phyloP scores from a whole-genome alignment of 495 filamentous ascomycete genomes.

The Terfezia boudieri region DNA sequence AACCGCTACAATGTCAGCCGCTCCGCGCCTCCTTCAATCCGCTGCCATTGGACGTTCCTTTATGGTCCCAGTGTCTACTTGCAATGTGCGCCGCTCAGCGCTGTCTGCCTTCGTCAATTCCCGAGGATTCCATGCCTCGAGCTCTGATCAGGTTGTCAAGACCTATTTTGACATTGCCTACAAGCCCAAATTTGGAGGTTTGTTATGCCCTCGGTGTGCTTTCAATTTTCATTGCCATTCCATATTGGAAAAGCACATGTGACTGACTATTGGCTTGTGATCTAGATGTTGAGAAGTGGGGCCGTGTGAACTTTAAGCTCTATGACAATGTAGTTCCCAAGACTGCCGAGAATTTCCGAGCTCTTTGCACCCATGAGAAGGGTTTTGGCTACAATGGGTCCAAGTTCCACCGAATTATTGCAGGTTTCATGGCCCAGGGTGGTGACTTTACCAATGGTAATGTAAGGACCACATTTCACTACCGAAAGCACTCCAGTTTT shows the following conservation, averaged over 20 bases:
- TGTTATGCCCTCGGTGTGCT: slow-evolving; percentile 1
- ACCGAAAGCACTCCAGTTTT: slow-evolving; percentile 18
- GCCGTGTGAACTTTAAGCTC: slow-evolving; percentile 77
- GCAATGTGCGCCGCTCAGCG: slow-evolving; percentile 1
- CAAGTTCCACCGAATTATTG: slow-evolving; percentile 88
- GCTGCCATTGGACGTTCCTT: slow-evolving; percentile 13
- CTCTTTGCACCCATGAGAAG: slow-evolving; percentile 81
- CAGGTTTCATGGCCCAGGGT: slow-evolving; percentile 96
- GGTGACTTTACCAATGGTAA: slow-evolving; percentile 97
- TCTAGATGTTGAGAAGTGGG: slow-evolving; percentile 24
- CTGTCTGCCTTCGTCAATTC: slow-evolving; percentile 1
- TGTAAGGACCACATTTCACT: slow-evolving; percentile 30
- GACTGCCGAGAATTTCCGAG: slow-evolving; percentile 84
- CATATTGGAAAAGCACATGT: neutral
- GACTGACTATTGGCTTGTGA: slow-evolving; percentile 1
- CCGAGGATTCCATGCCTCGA: slow-evolving; percentile 1
- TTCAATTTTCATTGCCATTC: neutral
- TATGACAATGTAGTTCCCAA: slow-evolving; percentile 72
- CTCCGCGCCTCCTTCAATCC: slow-evolving; percentile 6
- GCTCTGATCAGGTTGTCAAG: slow-evolving; percentile 6
- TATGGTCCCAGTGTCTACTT: neutral
- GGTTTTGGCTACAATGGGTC: slow-evolving; percentile 70
- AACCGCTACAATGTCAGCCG: slow-evolving; percentile 2
- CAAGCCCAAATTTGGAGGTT: slow-evolving; percentile 1
- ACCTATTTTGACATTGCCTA: slow-evolving; percentile 16